phyloP scores from a whole-genome alignment of 116 monocot species.

The Zostera marina region DNA sequence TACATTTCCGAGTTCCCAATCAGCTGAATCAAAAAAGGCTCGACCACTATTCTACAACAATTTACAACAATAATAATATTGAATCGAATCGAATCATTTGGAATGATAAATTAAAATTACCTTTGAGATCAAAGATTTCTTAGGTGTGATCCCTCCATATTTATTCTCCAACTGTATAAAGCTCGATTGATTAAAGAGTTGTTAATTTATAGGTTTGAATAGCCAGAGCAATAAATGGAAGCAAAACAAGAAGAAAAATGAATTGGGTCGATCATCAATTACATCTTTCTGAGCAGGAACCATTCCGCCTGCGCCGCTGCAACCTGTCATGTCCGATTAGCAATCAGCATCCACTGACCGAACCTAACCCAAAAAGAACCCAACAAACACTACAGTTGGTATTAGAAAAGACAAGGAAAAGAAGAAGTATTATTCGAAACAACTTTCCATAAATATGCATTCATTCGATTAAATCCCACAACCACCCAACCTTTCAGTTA shows the following conservation, averaged over 20 bases:
- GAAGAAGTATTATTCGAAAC: no score
- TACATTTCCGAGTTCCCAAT: conserved; percentile 90
- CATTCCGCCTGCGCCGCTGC: neutral
- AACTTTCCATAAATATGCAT: no score
- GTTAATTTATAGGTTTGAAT: no score
- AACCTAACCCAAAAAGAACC: neutral
- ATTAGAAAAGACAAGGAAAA: neutral
- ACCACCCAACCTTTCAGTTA: no score
- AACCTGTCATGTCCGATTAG: neutral
- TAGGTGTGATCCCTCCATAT: conserved; percentile 76
- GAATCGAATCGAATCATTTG: neutral
- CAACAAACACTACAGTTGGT: neutral
- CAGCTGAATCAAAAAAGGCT: conserved; percentile 87
- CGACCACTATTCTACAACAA: conserved; percentile 46
- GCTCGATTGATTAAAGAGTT: no score
- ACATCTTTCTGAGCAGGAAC: conserved; percentile 1
- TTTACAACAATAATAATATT: neutral
- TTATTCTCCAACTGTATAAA: conserved; percentile 33
- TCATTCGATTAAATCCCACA: no score
- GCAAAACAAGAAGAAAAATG: neutral
- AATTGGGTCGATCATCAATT: neutral
- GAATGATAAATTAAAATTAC: conserved; percentile 11
- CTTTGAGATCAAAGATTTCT: conserved; percentile 81
- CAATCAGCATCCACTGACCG: neutral
- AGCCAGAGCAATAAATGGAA: neutral